Conservation (phyloP, 352 stramenopile species). For the Pythium graminicola region DNA sequence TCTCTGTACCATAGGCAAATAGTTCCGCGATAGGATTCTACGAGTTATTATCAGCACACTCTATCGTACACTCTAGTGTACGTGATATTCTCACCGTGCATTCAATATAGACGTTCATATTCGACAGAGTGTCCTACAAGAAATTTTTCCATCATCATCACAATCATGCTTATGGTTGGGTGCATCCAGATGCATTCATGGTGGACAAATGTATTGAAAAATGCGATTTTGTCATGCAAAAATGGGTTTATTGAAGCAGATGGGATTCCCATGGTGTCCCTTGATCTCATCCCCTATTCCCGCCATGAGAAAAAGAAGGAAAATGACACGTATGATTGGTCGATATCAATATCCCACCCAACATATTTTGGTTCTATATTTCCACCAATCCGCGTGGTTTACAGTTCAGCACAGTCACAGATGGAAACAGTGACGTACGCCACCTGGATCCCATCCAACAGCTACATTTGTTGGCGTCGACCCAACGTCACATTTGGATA, state of each 20-base stretch:
- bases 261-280: constrained; percentile 8
- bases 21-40: background rate
- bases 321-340: too few relatives aligned
- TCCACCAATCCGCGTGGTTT: background rate
- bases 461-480: background rate
- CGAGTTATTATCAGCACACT: constrained; percentile 5
- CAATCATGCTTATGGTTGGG: background rate
- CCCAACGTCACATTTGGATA: too few relatives aligned
- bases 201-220: too few relatives aligned
- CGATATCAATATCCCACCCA: background rate
- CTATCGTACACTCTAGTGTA: background rate
- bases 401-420: constrained; percentile 16
- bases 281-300: constrained; percentile 10
- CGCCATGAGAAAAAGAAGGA: constrained; percentile 10
- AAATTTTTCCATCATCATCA: background rate
- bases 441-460: background rate
- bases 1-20: constrained; percentile 11
- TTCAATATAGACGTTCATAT: background rate
- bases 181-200: background rate
- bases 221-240: too few relatives aligned
- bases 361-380: background rate
- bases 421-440: constrained; percentile 15
- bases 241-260: constrained; percentile 9
- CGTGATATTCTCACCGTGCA: too few relatives aligned
- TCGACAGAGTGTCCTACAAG: too few relatives aligned